Evolutionary conservation across 1,139 yeast species (phyloP), one percentile per base, ranked within the genome.

Genomic region (Zygosaccharomyces pseudobailii): DNA sequence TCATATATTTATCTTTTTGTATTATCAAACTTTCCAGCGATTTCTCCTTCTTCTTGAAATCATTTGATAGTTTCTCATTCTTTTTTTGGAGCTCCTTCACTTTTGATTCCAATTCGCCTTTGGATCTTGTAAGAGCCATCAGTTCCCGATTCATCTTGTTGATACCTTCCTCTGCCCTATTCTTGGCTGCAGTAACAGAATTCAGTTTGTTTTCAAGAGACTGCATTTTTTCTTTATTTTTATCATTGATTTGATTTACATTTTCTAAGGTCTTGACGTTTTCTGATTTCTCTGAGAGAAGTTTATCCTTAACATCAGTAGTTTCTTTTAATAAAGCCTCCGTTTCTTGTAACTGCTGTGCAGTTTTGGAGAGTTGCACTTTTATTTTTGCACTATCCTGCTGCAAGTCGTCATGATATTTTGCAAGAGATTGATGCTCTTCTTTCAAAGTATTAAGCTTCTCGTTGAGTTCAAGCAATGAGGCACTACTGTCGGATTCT

Each of bases 141-240:
- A 90, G 70, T 54, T 89, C 97, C 39, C 92, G 73, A 50, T 84
- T 85, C 96, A 90, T 87, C 57, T 88, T 88, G 62, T 88, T 90
- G 48, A 90, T 84, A 5, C 96, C 97, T 52, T 80, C 83, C 58
- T 90, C 97, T 1, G 92, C 87, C 53, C 80, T 84, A 24, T 75
- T 73, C 57, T 84, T 86, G 7, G 78, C 79, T 30, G 34, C 32
- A 5, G 48, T 46, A 6, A 55, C 37, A 1, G 42, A 50, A 13
- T 48, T 47, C 17, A 66, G 44, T n/a, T 59, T 58, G 9, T 46
- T 50, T 4, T 55, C 50, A 13, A 50, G 54, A 6, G 6, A 37
- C 22, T 32, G 49, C 30, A 56, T 42, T 30, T 28, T 56, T 20
- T 40, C 52, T 24, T 39, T 53, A 25, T 41, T 40, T 13, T 53